Conservation (phyloP, 805 yeast species). For the Schwanniomyces yamadae region DNA sequence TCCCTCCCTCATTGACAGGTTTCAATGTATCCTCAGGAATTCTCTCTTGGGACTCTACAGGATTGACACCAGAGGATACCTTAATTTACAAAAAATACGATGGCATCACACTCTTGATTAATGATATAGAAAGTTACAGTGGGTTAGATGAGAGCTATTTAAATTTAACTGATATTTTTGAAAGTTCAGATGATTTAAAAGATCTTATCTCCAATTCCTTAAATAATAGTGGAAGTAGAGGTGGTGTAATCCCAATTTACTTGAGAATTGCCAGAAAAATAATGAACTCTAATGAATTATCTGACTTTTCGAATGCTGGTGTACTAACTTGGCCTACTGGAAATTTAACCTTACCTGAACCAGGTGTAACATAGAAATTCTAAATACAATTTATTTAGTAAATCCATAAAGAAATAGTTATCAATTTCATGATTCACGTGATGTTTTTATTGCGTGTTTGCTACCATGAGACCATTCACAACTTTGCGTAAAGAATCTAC, state of each 20-base stretch:
- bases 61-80: constrained; percentile 6
- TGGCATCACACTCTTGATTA: constrained; percentile 65
- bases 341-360: constrained; percentile 46
- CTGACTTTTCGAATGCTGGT: constrained; percentile 71
- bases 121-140: constrained; percentile 74
- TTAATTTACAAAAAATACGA: constrained; percentile 30
- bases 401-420: not conserved
- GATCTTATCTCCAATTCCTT: constrained; percentile 31
- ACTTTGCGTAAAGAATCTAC: no score
- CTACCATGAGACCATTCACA: no score
- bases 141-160: constrained; percentile 47
- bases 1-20: constrained; percentile 51
- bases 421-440: no score
- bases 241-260: constrained; percentile 42
- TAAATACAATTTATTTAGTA: no score
- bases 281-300: constrained; percentile 32
- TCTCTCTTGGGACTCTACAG: constrained; percentile 34
- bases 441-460: no score
- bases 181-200: constrained; percentile 20
- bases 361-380: constrained; percentile 49
- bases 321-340: constrained; percentile 60
- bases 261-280: constrained; percentile 57
- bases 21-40: constrained; percentile 28
- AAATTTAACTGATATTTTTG: constrained; percentile 26
- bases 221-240: constrained; percentile 20